Evolutionary conservation across 1,284 basidiomycete species (phyloP), one percentile per base, ranked within the genome.

Genomic region (Irpex sp.): DNA sequence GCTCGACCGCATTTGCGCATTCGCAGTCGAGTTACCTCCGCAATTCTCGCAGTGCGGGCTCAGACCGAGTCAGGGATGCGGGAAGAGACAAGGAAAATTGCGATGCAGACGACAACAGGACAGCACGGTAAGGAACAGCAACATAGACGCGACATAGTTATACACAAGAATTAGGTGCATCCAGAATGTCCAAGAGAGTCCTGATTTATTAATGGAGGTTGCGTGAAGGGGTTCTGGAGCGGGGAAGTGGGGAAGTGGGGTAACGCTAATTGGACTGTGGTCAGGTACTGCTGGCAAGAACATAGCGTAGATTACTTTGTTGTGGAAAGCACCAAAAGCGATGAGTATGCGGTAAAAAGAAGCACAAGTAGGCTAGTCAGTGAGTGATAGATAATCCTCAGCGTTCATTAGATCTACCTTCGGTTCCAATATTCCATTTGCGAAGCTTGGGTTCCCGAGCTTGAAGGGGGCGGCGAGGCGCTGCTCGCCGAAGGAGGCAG

Each of bases 391-490:
- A 56, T 36, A 36, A 17, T 26, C 54, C 54, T 56, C 54, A 56
- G 40, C 66, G 68, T 31, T 62, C 64, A 7, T 66, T 66, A 40
- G 64, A 68, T 59, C 68, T 66, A 59, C 52, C 54, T 56, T 56
- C 68, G 65, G 6, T 69, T 68, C 67, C 69, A 69, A 49, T 69
- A 69, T 34, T 49, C 57, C 60, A 68, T 63, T 15, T 62, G 67
- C 13, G 66, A 57, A 15, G 68, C 58, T 15, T 57, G 58, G n/a
- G 66, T 48, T 21, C 62, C 64, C 5, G 67, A 55, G 26, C 59
- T 58, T n/a, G 66, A 57, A n/a, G 66, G 63, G 19, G 67, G 59
- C 13, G 69, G 67, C 5, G 66, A 67, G 7, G 62, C 51, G 38
- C 52, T 55, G 62, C 63, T 64, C 5, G 66, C 58, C 15, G 67